Evolutionary conservation across 202 grass and related monocot genomes (phyloP).

Genomic region (Panicum virgatum): DNA sequence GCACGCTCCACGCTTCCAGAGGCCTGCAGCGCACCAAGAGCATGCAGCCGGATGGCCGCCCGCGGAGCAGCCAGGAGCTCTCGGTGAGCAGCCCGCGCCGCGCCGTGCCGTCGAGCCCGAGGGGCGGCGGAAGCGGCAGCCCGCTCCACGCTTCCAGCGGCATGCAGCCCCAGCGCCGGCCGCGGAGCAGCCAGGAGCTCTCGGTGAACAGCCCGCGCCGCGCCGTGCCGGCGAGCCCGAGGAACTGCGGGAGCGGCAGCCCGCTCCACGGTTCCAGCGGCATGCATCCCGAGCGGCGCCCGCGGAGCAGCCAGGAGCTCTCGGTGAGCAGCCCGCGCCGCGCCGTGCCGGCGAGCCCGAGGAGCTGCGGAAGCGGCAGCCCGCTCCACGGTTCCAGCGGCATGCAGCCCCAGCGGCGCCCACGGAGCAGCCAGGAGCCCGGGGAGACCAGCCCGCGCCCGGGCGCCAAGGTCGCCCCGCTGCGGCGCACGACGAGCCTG

Average conservation of each 20-base stretch:
- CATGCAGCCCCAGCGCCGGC: slow-evolving; percentile 10
- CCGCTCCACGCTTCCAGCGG: background rate
- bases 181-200: slow-evolving; percentile 1
- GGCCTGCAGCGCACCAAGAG: slow-evolving; percentile 16
- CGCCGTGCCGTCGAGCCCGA: slow-evolving; percentile 24
- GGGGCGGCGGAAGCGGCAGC: background rate
- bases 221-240: slow-evolving; percentile 31
- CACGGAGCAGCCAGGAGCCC: slow-evolving; percentile 40
- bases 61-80: slow-evolving; percentile 36
- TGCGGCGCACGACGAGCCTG: slow-evolving; percentile 47
- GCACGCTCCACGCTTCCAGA: background rate
- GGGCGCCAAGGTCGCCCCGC: background rate
- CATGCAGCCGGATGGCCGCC: background rate
- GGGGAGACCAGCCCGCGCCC: background rate
- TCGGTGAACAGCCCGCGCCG: background rate
- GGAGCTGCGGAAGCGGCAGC: background rate
- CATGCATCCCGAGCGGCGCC: slow-evolving; percentile 11
- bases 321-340: background rate
- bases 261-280: background rate
- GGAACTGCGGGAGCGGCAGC: background rate
- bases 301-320: slow-evolving; percentile 22
- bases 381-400: background rate
- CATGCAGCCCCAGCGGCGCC: slow-evolving; percentile 9
- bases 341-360: slow-evolving; percentile 31
- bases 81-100: background rate